Evolutionary conservation across 148 eudicot species (phyloP).

Genomic region (Suaeda aralocaspica): DNA sequence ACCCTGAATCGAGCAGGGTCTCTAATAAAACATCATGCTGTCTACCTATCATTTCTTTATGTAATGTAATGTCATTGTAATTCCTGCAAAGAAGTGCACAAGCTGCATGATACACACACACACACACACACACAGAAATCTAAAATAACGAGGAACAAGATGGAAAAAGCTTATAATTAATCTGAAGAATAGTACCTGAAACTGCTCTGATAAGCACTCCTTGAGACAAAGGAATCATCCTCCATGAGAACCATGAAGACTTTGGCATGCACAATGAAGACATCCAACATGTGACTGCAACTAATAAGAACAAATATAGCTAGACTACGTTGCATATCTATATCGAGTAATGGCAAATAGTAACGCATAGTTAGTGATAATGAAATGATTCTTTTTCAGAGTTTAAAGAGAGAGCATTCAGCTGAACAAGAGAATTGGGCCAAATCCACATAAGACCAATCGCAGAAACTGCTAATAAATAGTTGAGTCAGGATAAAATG

Average conservation of each 20-base stretch:
- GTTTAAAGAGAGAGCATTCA: conserved; percentile 2
- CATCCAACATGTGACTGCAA: conserved; percentile 25
- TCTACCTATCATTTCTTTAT: conserved; percentile 37
- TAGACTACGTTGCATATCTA: conserved; percentile 23
- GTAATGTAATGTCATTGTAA: conserved; percentile 24
- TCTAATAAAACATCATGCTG: conserved; percentile 51
- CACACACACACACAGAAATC: not conserved
- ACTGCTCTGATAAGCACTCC: conserved; percentile 17
- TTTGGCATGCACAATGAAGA: conserved; percentile 35
- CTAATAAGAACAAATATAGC: conserved; percentile 22
- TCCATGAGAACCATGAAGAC: conserved; percentile 66
- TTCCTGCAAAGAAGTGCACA: conserved; percentile 24
- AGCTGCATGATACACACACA: not conserved
- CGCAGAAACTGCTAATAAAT: conserved; percentile 15
- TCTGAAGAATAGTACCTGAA: conserved; percentile 24
- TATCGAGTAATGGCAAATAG: conserved; percentile 1
- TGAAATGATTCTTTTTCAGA: not conserved
- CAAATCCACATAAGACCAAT: conserved; percentile 7
- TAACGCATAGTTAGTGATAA: not conserved
- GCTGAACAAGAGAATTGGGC: not conserved
- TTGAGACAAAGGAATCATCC: conserved; percentile 38
- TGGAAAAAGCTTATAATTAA: not conserved
- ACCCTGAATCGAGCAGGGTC: conserved; percentile 38
- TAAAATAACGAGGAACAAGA: not conserved
- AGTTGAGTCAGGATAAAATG: conserved; percentile 14